Conservation (phyloP, 2,329 filamentous ascomycete species). For the Paraphaeosphaeria minitans region DNA sequence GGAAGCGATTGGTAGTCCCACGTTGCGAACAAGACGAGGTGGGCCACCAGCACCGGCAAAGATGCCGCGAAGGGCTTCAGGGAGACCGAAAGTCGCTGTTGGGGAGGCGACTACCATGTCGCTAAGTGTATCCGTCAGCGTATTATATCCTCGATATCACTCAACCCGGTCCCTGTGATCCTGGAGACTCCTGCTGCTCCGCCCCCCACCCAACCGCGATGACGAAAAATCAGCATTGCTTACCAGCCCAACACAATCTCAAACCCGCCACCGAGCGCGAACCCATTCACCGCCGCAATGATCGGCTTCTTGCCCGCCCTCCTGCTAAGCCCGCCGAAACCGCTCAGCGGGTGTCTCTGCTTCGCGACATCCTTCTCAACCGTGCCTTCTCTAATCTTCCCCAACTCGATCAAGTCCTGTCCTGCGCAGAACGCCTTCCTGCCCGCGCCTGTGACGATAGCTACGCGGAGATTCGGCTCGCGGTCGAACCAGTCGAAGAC, state of each 20-base stretch:
- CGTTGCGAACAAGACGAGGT: slow-evolving; percentile 56
- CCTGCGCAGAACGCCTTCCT: slow-evolving; percentile 61
- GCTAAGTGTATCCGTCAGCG: slow-evolving; percentile 32
- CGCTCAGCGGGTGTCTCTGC: slow-evolving; percentile 51
- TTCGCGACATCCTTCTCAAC: slow-evolving; percentile 30
- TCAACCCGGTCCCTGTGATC: no score
- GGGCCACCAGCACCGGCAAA: slow-evolving; percentile 60
- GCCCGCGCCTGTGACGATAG: slow-evolving; percentile 57
- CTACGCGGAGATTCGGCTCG: slow-evolving; percentile 55
- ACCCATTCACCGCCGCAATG: slow-evolving; percentile 64
- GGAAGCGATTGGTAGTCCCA: slow-evolving; percentile 55
- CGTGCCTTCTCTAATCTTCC: slow-evolving; percentile 35
- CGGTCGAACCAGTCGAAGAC: slow-evolving; percentile 61
- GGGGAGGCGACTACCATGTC: slow-evolving; percentile 61
- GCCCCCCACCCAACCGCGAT: not conserved
- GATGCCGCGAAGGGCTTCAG: slow-evolving; percentile 61
- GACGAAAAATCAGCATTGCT: slow-evolving; percentile 19
- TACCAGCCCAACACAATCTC: slow-evolving; percentile 63
- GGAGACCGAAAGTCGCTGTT: slow-evolving; percentile 58
- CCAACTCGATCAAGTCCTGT: slow-evolving; percentile 58
- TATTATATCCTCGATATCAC: no score
- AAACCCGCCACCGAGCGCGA: slow-evolving; percentile 62
- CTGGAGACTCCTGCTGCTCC: not conserved
- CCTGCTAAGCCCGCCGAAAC: slow-evolving; percentile 62
- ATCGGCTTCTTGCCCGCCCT: slow-evolving; percentile 65